Evolutionary conservation across 2,329 filamentous ascomycete species (phyloP), one percentile per base, ranked within the genome.

Genomic region (Pseudopyrenochaeta lycopersici): DNA sequence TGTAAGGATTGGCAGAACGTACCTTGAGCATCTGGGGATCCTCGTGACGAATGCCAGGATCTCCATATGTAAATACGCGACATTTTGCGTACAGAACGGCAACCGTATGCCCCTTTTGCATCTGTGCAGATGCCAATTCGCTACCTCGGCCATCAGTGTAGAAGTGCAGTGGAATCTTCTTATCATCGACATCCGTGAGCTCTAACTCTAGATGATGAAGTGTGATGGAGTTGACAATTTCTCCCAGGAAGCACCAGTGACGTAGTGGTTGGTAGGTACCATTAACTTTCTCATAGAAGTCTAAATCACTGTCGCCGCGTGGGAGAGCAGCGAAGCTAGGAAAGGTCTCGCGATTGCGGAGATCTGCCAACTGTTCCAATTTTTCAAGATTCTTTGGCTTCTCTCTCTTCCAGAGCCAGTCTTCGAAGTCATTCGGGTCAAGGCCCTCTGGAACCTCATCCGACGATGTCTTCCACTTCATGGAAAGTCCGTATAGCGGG

Each of bases 341-440:
- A 49, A 66, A 68, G 17, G 33, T 59, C 32, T 54, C 52, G 10
- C 42, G 45, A 36, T 61, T 52, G 38, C 53, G 58, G 55, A 65
- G 56, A 57, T 56, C 46, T 51, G 50, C 29, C 49, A 58, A 44
- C 30, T 56, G 50, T 56, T 48, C 58, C 39, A 48, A 43, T 39
- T 56, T 38, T 15, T 51, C 45, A 41, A 48, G 35, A 23, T 49
- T 43, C 30, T 57, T 57, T 57, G 56, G 47, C 55, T 63, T 56
- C 33, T 60, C 43, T 44, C 60, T 63, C 49, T 38, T 66, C 65
- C 62, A 70, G 32, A 68, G 62, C 66, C 64, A 68, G 52, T 66
- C 54, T 51, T 68, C 64, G 52, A 68, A 66, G 20, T 62, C 60
- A 1, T 48, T 48, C 7, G 32, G 20, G 9, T 54, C 32, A 27